These are phyloP conservation scores for Phaeosphaeria sp. DNA, from an alignment of 2,329 filamentous ascomycete species.

Conservation along the genomic window DNA sequence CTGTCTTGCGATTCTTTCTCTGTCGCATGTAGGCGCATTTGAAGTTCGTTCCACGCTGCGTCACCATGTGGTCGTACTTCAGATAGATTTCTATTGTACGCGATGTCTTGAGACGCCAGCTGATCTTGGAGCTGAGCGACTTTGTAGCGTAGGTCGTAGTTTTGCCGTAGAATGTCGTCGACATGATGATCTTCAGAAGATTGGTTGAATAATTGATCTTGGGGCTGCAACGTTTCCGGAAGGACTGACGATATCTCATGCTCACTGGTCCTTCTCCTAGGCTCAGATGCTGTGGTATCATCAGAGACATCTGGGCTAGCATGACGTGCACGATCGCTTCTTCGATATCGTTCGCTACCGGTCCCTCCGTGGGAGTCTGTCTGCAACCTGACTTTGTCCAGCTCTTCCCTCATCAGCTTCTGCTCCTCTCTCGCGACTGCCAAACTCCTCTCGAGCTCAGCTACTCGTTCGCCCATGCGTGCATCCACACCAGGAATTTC, in stretches of 20 bases:
- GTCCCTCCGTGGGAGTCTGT: constrained; percentile 25
- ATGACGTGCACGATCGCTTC: constrained; percentile 8
- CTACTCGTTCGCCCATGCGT: constrained; percentile 21
- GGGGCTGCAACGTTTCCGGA: neutral
- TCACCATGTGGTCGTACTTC: constrained; percentile 12
- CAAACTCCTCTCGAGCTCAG: constrained; percentile 39
- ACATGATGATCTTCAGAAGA: neutral
- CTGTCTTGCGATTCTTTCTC: constrained; percentile 65
- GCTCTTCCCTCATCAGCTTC: constrained; percentile 29
- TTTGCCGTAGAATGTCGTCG: constrained; percentile 27
- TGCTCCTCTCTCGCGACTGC: constrained; percentile 29
- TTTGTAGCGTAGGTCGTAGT: constrained; percentile 30
- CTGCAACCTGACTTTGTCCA: constrained; percentile 24
- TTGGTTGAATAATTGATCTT: neutral
- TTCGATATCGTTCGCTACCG: constrained; percentile 7
- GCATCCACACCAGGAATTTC: constrained; percentile 6
- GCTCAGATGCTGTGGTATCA: neutral
- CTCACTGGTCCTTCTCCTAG: neutral
- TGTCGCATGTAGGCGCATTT: constrained; percentile 37
- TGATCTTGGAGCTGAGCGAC: constrained; percentile 36
- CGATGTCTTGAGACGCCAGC: constrained; percentile 22
- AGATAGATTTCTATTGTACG: constrained; percentile 17
- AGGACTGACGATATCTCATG: neutral
- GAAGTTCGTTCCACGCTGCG: constrained; percentile 36
- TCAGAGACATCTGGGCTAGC: neutral